These are phyloP conservation scores for Xylaria sp. DNA, from an alignment of 2,329 filamentous ascomycete genomes.

Conservation along the genomic window DNA sequence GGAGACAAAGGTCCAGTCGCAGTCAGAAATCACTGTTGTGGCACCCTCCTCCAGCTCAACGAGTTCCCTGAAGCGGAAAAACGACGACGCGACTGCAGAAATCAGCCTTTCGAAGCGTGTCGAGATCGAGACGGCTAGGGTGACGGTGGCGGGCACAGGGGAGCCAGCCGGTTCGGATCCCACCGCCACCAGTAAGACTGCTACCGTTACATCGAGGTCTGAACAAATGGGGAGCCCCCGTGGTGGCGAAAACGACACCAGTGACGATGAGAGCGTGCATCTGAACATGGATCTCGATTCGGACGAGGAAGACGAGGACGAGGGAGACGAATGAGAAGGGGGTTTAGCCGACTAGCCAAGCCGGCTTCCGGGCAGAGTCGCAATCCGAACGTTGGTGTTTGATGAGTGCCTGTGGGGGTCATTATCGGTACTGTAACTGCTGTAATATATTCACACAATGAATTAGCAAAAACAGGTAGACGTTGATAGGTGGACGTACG, in stretches of 20 bases:
- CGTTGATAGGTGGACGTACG: background rate
- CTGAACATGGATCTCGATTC: constrained; percentile 67
- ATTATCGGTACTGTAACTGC: constrained; percentile 12
- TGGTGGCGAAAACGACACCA: constrained; percentile 57
- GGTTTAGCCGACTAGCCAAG: background rate
- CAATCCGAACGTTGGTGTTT: constrained; percentile 12
- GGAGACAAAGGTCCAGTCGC: constrained; percentile 41
- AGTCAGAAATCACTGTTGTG: constrained; percentile 30
- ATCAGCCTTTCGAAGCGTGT: constrained; percentile 52
- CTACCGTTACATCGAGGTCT: background rate
- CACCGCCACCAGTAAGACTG: background rate
- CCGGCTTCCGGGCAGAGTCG: constrained; percentile 1
- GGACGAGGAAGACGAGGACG: constrained; percentile 52
- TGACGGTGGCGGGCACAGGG: constrained; percentile 25
- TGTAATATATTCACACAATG: constrained; percentile 10
- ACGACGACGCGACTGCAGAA: constrained; percentile 51
- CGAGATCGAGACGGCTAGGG: constrained; percentile 49
- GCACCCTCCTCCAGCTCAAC: constrained; percentile 24
- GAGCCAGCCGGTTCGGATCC: constrained; percentile 12
- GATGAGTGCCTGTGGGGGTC: constrained; percentile 3
- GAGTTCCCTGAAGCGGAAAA: constrained; percentile 56
- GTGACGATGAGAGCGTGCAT: constrained; percentile 65
- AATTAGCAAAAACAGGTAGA: constrained; percentile 3
- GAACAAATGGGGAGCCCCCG: constrained; percentile 11
- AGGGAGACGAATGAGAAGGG: constrained; percentile 24